A percentile compares a stretch with the other conserved stretches of the same genome.
Conservation (phyloP, 257 asterid genomes). For the Scutellaria baicalensis region DNA sequence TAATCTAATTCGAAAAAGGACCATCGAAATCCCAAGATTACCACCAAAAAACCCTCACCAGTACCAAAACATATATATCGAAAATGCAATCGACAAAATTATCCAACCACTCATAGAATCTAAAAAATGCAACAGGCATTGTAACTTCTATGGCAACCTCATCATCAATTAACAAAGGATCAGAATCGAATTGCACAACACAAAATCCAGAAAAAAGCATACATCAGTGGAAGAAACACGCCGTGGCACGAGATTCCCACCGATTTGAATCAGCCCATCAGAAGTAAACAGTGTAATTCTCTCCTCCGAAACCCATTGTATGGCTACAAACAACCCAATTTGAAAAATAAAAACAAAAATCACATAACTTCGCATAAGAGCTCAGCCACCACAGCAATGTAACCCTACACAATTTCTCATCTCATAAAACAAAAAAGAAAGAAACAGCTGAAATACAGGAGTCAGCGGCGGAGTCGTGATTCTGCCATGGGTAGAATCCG, state of each 20-base stretch:
- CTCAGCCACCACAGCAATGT: not conserved
- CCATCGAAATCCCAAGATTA: not conserved
- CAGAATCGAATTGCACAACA: not conserved
- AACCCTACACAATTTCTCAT: not conserved
- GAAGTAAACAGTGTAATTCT: conserved; percentile 75
- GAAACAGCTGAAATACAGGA: conserved; percentile 31
- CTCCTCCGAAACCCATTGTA: conserved; percentile 87
- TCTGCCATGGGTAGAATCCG: conserved; percentile 86
- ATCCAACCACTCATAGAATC: not conserved
- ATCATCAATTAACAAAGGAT: not conserved
- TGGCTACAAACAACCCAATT: conserved; percentile 36
- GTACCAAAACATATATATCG: not conserved
- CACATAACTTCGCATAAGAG: not conserved
- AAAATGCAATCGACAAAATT: not conserved
- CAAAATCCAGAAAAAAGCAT: conserved; percentile 16
- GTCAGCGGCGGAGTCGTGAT: conserved; percentile 37
- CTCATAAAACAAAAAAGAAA: not conserved
- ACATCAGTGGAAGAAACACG: conserved; percentile 57
- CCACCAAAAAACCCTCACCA: too few relatives aligned
- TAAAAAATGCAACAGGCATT: not conserved
- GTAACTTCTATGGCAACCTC: not conserved
- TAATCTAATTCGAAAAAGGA: not conserved
- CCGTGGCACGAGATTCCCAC: conserved; percentile 82
- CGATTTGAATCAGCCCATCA: conserved; percentile 88
- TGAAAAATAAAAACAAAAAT: not conserved